Evolutionary conservation across 257 asterid genomes (phyloP).

Genomic region (Nicotiana benthamiana): DNA sequence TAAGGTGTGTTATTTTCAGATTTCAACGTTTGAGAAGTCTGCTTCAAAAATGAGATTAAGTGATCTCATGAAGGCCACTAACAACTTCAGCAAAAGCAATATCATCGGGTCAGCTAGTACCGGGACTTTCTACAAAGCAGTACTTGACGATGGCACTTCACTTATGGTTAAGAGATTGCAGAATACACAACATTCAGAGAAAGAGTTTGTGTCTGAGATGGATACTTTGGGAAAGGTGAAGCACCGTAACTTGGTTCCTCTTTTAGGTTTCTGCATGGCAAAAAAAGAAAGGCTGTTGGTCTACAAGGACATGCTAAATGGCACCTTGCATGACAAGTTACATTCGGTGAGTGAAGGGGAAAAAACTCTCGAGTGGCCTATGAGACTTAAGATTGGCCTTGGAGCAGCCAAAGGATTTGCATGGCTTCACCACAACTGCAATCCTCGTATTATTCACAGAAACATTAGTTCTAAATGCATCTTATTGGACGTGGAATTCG

Average conservation of each 20-base stretch:
- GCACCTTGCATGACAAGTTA: conserved; percentile 51
- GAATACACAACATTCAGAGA: conserved; percentile 59
- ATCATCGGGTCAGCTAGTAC: conserved; percentile 60
- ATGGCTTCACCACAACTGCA: conserved; percentile 70
- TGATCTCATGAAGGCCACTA: conserved; percentile 71
- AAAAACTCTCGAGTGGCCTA: conserved; percentile 45
- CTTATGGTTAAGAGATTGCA: conserved; percentile 61
- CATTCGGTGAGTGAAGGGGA: conserved; percentile 27
- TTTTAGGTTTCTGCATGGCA: conserved; percentile 52
- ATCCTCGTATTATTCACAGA: conserved; percentile 62
- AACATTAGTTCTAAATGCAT: conserved; percentile 63
- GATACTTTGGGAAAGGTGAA: conserved; percentile 43
- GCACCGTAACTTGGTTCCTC: conserved; percentile 60
- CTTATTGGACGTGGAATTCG: conserved; percentile 40
- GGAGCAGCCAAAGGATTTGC: conserved; percentile 62
- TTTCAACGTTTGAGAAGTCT: conserved; percentile 55
- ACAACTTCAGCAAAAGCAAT: conserved; percentile 53
- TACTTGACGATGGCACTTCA: conserved; percentile 49
- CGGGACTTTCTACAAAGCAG: conserved; percentile 58
- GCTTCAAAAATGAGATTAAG: conserved; percentile 55
- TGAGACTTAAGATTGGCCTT: conserved; percentile 48
- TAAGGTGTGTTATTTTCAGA: conserved; percentile 31
- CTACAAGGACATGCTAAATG: conserved; percentile 53
- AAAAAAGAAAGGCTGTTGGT: conserved; percentile 55
- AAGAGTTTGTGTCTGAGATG: conserved; percentile 57